Percentiles rank a stretch among this genome's conserved stretches.
These are phyloP conservation scores for Linum trigynum DNA, from an alignment of 345 rosid genomes.

Conservation along the genomic window DNA sequence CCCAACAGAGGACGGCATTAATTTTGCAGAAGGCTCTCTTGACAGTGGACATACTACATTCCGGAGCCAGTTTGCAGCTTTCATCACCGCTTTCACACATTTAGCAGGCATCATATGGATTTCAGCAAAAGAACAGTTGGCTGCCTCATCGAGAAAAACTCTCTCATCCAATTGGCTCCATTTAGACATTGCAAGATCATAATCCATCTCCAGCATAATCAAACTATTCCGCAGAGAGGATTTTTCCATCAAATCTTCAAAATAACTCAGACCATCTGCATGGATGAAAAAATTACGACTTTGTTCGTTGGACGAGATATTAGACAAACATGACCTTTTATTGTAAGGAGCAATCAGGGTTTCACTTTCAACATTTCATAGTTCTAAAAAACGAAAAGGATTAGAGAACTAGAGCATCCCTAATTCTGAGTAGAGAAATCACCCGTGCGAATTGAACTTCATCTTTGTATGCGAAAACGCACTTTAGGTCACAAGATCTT, in stretches of 20 bases:
- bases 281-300: not conserved
- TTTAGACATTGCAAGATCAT: constrained; percentile 46
- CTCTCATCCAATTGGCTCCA: constrained; percentile 80
- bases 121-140: constrained; percentile 35
- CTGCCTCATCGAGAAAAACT: constrained; percentile 73
- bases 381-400: no score
- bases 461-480: constrained; percentile 10
- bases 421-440: no score
- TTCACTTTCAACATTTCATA: no score
- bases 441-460: constrained; percentile 3
- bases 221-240: constrained; percentile 51
- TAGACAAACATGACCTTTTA: no score
- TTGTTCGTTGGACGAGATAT: no score
- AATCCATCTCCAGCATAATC: constrained; percentile 60
- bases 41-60: constrained; percentile 68
- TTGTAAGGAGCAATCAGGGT: no score
- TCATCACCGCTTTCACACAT: constrained; percentile 86
- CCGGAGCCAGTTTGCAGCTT: constrained; percentile 96
- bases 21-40: constrained; percentile 48
- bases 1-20: constrained; percentile 34
- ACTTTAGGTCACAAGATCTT: constrained; percentile 67
- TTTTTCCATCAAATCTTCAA: constrained; percentile 75
- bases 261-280: constrained; percentile 84
- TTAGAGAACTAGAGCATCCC: no score
- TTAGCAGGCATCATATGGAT: constrained; percentile 56